Percentiles rank a stretch among this genome's conserved stretches.
These are phyloP conservation scores for Aquilaria yunnanensis DNA, from an alignment of 345 rosid genomes.

Conservation along the genomic window DNA sequence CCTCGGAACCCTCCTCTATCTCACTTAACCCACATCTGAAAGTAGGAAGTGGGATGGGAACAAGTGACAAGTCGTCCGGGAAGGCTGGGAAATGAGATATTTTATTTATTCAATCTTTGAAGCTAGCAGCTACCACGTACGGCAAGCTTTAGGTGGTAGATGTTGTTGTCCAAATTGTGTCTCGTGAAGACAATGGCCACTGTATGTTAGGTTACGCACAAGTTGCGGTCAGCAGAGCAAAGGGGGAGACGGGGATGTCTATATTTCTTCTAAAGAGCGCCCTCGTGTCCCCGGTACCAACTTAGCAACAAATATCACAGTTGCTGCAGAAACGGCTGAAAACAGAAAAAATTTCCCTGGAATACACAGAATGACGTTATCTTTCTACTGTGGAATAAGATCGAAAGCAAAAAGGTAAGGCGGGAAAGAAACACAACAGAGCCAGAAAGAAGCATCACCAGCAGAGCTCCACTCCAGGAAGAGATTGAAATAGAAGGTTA, in stretches of 20 bases:
- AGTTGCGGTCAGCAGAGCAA: no score
- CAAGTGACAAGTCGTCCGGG: no score
- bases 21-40: no score
- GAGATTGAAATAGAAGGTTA: conserved; percentile 36
- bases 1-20: no score
- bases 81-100: no score
- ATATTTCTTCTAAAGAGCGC: conserved; percentile 43
- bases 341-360: conserved; percentile 5
- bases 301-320: conserved; percentile 6
- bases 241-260: conserved; percentile 10
- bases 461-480: conserved; percentile 39
- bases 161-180: no score
- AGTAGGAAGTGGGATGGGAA: no score
- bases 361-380: not conserved
- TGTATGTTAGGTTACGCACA: no score
- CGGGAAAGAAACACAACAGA: not conserved
- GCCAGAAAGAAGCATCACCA: conserved; percentile 8
- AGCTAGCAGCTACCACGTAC: no score
- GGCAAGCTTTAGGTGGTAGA: no score
- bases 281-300: conserved; percentile 52
- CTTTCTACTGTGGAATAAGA: not conserved
- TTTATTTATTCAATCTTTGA: no score
- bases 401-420: not conserved
- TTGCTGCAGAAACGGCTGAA: not conserved
- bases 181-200: no score